Conservation (phyloP, 192 early-diverging fungal species). For the Jimgerdemannia flammicorona region DNA sequence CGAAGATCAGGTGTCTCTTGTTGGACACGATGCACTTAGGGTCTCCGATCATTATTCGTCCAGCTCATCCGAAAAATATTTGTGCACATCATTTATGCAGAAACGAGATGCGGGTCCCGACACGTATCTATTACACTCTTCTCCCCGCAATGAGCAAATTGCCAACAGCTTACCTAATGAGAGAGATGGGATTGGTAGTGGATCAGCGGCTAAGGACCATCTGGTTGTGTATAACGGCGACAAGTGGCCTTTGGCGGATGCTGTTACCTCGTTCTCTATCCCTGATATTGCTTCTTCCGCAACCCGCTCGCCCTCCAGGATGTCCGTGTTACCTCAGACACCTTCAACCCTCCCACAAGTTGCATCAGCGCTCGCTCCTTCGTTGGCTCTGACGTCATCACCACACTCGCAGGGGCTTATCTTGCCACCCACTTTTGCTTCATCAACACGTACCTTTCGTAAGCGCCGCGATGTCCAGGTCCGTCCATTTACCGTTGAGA, state of each 20-base stretch:
- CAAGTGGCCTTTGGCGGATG: neutral
- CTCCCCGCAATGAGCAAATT: no score
- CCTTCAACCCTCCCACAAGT: neutral
- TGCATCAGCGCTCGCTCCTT: neutral
- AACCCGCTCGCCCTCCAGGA: neutral
- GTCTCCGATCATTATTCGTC: neutral
- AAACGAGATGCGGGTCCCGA: no score
- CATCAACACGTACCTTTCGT: neutral
- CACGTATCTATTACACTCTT: no score
- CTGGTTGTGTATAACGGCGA: neutral
- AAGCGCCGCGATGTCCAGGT: neutral
- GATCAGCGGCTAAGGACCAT: neutral
- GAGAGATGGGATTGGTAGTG: no score
- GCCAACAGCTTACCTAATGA: no score
- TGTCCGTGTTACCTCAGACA: neutral
- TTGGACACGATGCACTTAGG: neutral
- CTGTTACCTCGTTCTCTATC: neutral
- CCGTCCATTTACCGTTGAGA: neutral
- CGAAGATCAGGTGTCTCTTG: neutral
- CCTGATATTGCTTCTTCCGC: neutral
- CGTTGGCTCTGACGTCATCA: neutral
- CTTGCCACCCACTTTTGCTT: neutral
- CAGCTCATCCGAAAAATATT: no score
- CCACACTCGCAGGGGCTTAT: neutral
- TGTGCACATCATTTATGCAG: no score